phyloP scores from a whole-genome alignment of 2,329 filamentous ascomycete species.

The Fusarium robinianum region DNA sequence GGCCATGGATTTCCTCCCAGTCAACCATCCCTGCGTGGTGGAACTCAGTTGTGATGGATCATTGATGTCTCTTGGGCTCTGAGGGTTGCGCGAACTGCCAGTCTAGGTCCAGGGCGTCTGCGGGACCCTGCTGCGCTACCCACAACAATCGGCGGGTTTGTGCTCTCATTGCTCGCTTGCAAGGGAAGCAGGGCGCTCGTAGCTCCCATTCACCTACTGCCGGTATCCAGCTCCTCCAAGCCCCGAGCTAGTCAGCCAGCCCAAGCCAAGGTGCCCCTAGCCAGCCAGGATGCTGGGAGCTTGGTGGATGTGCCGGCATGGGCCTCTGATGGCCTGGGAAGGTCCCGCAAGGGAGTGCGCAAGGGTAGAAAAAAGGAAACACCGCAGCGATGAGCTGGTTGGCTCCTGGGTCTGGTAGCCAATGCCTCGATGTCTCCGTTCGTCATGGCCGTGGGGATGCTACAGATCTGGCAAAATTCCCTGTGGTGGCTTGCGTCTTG shows the following conservation, averaged over 20 bases:
- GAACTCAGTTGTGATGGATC: constrained; percentile 22
- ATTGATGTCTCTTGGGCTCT: constrained; percentile 18
- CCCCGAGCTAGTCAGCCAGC: constrained; percentile 1
- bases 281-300: constrained; percentile 14
- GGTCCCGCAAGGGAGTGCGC: constrained; percentile 4
- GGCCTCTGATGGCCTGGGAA: no score
- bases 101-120: constrained; percentile 15
- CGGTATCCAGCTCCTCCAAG: constrained; percentile 16
- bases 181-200: constrained; percentile 16
- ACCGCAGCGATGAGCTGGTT: constrained; percentile 18
- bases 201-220: constrained; percentile 17
- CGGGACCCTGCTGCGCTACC: constrained; percentile 19
- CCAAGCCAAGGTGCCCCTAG: constrained; percentile 14
- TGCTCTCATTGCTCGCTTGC: constrained; percentile 13
- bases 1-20: constrained; percentile 17
- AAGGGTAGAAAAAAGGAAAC: constrained; percentile 23
- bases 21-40: constrained; percentile 23
- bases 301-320: constrained; percentile 19
- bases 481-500: constrained; percentile 29
- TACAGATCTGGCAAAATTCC: constrained; percentile 18
- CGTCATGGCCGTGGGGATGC: constrained; percentile 23
- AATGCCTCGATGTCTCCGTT: constrained; percentile 14
- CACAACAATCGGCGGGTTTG: constrained; percentile 22
- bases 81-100: constrained; percentile 22
- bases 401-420: constrained; percentile 7